Percentiles rank a stretch among this genome's conserved stretches.
Conservation (phyloP, 2,329 filamentous ascomycete genomes). For the Mollisia scopiformis region DNA sequence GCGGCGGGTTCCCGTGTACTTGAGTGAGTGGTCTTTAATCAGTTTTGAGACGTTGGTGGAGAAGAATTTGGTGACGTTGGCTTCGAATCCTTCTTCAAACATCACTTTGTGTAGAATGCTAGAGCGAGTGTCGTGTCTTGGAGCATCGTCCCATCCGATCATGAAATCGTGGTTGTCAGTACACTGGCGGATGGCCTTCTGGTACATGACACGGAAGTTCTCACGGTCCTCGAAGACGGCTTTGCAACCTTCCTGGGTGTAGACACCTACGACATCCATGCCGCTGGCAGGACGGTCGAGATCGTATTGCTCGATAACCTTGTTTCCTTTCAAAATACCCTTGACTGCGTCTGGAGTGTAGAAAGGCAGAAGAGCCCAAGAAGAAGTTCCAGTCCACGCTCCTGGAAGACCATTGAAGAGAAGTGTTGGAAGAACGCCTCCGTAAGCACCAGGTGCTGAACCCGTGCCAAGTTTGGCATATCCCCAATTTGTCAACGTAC, state of each 20-base stretch:
- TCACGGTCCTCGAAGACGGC: conserved; percentile 51
- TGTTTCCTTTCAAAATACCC: conserved; percentile 50
- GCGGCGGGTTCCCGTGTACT: conserved; percentile 44
- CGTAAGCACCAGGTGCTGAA: conserved; percentile 45
- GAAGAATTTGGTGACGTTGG: conserved; percentile 47
- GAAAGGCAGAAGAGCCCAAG: conserved; percentile 52
- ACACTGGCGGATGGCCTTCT: conserved; percentile 43
- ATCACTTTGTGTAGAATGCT: conserved; percentile 47
- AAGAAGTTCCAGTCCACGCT: conserved; percentile 50
- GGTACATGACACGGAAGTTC: conserved; percentile 52
- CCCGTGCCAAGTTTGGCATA: conserved; percentile 43
- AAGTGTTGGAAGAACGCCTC: conserved; percentile 47
- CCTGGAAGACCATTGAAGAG: conserved; percentile 50
- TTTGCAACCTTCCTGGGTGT: conserved; percentile 53
- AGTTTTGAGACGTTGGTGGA: conserved; percentile 44
- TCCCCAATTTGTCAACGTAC: conserved; percentile 53
- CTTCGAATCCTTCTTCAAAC: conserved; percentile 47
- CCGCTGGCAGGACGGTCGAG: conserved; percentile 44
- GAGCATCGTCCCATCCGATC: conserved; percentile 48
- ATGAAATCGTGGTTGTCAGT: conserved; percentile 50
- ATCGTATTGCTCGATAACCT: conserved; percentile 49
- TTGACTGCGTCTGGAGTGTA: conserved; percentile 52
- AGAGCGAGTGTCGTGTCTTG: conserved; percentile 44
- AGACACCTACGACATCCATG: conserved; percentile 47
- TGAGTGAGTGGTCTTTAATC: conserved; percentile 49